Base-by-base conservation (phyloP, 805 yeast genomes). In the Kockiozyma suomiensis region DNA sequence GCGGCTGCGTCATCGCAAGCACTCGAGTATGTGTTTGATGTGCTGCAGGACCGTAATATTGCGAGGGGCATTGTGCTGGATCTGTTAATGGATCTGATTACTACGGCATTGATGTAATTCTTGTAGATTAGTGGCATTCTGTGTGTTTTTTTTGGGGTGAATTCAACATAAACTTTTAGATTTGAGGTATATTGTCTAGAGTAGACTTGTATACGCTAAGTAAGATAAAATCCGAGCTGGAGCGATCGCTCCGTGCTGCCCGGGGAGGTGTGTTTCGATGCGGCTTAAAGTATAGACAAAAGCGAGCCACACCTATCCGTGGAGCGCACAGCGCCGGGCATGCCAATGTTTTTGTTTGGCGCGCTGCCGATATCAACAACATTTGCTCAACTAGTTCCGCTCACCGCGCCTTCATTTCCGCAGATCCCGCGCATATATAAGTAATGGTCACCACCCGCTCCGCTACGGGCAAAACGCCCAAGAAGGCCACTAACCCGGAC, bases 1-100 rank as follows among this genome's bases (percentile, higher is more conserved):
- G 58, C 65, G 3, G 59, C 59, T 12, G 62, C 69, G 23, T 61
- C 67, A 13, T 58, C 67, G 37, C 68, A 64, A 42, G 69, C 69
- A 12, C 51, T 67, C 17, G 69, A 61, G 46, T 59, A 49, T 21
- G 68, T 67, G 43, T 67, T 67, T 62, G 68, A 67, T 43, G 63
- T 58, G 47, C 50, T 67, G 25, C 69, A 67, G 54, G 68, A 67
- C 51, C 52, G 56, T 23, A 61, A 53, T 26, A 50, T 66, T 40
- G 69, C 66, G 25, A 40, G 62, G 19, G 69, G 69, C 4, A 47
- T 67, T 26, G 67, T 65, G 30, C 50, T 65, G 25, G 54, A 59
- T 40, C 37, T 67, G 42, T 46, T 67, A 38, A 52, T 67, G 59
- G 69, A 67, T 41, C 41, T 54, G 17, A 55, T 62, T 17, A 62